Evolutionary conservation across 495 filamentous ascomycete genomes (phyloP), one percentile per base, ranked within the genome.

Genomic region (Immersiella caudata): DNA sequence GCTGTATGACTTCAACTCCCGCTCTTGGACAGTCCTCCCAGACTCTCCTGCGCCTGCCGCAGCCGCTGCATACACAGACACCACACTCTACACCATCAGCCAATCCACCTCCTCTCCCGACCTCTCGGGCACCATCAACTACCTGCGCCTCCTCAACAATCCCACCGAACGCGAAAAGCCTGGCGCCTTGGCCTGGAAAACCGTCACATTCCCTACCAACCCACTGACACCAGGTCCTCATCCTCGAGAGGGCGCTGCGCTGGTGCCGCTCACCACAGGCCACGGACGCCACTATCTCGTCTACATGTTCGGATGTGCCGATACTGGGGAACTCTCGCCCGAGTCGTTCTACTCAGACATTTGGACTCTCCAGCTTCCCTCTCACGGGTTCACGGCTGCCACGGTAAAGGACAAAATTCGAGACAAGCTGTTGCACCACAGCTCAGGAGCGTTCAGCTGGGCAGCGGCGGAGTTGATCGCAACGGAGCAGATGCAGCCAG

Each of bases 321-420:
- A 55, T 33, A 50, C 49, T 36, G 33, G 58, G 9, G 50, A 20
- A 0, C 14, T 35, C 6, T 52, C 35, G 21, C 25, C 62, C 26
- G 36, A 60, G 27, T 18, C 40, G n/a, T 73, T 55, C 14, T 79
- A 72, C 70, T 76, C 73, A 60, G 85, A 85, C 61, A 77, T 83
- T 20, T 86, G 81, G 83, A 78, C 82, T 6, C 81, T 85, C 62
- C 85, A 86, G 67, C 68, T 85, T 25, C 83, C 83, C 0, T 76
- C 82, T 7, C 69, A 71, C n/a, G 70, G 73, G 36, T 68, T 77
- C 29, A 83, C 75, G n/a, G 77, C 80, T 0, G 83, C 84, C 6
- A 77, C 79, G n/a, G 76, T 82, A 18, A 86, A 84, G 67, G 85
- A 87, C 64, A 70, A 76, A 20, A 83, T 83, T 16, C 74, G 83